These are phyloP conservation scores for Lentinula aciculospora DNA, from an alignment of 768 basidiomycete genomes.

Conservation along the genomic window DNA sequence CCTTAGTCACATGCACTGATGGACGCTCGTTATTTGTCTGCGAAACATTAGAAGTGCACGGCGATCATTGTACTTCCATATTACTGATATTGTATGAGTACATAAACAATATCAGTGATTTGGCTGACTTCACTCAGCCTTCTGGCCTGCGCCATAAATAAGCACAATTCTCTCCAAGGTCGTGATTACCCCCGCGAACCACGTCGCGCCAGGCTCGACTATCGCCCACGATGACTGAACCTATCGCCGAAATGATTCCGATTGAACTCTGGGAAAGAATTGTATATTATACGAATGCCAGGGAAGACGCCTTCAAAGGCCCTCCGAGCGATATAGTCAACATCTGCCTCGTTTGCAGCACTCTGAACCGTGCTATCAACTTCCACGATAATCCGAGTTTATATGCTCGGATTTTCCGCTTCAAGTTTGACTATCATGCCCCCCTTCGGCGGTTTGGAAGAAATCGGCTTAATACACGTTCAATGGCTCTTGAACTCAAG, in stretches of 20 bases:
- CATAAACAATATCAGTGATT: not conserved
- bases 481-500: slow-evolving; percentile 37
- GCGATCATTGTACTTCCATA: slow-evolving; percentile 1
- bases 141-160: not conserved
- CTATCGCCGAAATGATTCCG: slow-evolving; percentile 12
- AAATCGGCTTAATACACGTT: slow-evolving; percentile 29
- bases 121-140: not conserved
- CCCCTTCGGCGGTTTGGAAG: slow-evolving; percentile 30
- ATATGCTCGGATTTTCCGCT: slow-evolving; percentile 37
- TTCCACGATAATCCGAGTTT: slow-evolving; percentile 29
- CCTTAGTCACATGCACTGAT: too few species aligned
- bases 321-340: slow-evolving; percentile 35
- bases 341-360: slow-evolving; percentile 32
- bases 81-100: too few species aligned
- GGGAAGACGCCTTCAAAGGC: slow-evolving; percentile 29
- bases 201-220: not conserved
- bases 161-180: not conserved
- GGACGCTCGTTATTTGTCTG: not conserved
- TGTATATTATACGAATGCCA: slow-evolving; percentile 31
- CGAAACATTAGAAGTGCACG: not conserved
- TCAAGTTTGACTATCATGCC: slow-evolving; percentile 39
- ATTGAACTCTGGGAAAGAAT: slow-evolving; percentile 34
- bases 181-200: not conserved
- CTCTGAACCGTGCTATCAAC: slow-evolving; percentile 28
- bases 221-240: not conserved